These are phyloP conservation scores for Cladochytrium replicatum DNA, from an alignment of 192 early-diverging fungal genomes.

Conservation along the genomic window DNA sequence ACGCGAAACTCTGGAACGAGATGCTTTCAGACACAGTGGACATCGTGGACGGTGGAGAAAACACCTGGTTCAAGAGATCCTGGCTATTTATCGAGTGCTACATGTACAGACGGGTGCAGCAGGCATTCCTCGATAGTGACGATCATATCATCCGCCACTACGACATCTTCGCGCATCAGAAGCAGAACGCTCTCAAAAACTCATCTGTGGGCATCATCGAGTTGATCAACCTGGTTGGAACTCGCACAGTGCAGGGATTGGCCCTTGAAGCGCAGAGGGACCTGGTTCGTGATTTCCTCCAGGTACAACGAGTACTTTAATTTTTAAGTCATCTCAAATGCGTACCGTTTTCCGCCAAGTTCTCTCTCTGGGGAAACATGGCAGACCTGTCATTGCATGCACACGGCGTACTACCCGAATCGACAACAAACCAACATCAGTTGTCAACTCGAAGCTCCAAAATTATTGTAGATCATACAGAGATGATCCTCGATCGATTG, in stretches of 20 bases:
- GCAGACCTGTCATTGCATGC: constrained; percentile 72
- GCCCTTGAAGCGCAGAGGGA: too few relatives aligned
- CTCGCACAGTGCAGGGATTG: neutral
- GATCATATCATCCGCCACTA: constrained; percentile 41
- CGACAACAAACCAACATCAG: constrained; percentile 54
- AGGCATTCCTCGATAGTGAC: constrained; percentile 46
- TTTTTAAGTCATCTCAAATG: too few relatives aligned
- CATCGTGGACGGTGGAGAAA: constrained; percentile 39
- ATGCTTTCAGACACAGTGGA: constrained; percentile 26
- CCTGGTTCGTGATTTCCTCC: too few relatives aligned
- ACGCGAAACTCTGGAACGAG: constrained; percentile 24
- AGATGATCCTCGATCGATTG: constrained; percentile 46
- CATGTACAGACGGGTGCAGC: constrained; percentile 59
- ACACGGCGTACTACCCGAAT: constrained; percentile 58
- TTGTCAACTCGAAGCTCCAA: constrained; percentile 30
- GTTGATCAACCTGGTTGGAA: neutral
- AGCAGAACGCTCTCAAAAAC: constrained; percentile 56
- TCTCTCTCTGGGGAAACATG: constrained; percentile 86
- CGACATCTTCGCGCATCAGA: constrained; percentile 67
- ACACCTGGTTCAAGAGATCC: constrained; percentile 63
- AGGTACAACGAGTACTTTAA: too few relatives aligned
- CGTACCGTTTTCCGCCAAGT: constrained; percentile 37
- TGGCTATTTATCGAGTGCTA: constrained; percentile 84
- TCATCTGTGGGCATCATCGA: constrained; percentile 41
- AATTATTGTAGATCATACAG: constrained; percentile 66